Percentiles rank a stretch among this genome's conserved stretches.
phyloP scores from a whole-genome alignment of 805 yeast species.

The Pichia californica region DNA sequence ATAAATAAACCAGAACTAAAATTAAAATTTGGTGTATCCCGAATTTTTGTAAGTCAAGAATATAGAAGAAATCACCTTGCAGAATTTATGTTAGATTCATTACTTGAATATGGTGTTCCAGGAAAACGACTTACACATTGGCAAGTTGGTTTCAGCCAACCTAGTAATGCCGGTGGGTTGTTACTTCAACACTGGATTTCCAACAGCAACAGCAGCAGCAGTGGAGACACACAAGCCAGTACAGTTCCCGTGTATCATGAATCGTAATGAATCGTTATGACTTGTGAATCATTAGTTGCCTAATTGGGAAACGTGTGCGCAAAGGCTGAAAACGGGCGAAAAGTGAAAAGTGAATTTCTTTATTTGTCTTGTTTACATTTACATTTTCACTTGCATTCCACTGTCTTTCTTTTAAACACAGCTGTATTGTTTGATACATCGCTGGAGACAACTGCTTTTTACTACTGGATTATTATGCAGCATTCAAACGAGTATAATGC shows the following conservation, averaged over 20 bases:
- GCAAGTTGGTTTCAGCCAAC: conserved; percentile 63
- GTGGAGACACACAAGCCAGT: not conserved
- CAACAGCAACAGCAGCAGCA: too few species aligned
- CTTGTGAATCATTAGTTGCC: not conserved
- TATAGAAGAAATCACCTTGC: conserved; percentile 48
- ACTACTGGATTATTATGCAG: not conserved
- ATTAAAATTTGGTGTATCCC: conserved; percentile 37
- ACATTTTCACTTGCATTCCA: too few species aligned
- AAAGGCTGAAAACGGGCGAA: too few species aligned
- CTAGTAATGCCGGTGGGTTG: conserved; percentile 53
- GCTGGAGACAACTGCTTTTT: too few species aligned
- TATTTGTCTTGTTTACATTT: too few species aligned
- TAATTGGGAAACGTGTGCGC: too few species aligned
- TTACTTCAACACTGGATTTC: conserved; percentile 45
- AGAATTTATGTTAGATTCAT: conserved; percentile 35
- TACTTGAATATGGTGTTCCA: conserved; percentile 38
- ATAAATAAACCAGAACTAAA: not conserved
- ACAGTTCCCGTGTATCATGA: conserved; percentile 8
- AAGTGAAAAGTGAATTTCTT: too few species aligned
- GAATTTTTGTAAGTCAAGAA: conserved; percentile 37
- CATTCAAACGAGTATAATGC: conserved; percentile 15
- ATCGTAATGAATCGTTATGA: too few species aligned
- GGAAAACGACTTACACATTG: conserved; percentile 37
- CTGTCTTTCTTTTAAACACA: not conserved
- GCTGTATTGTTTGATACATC: too few species aligned